Evolutionary conservation across 306 rosid genomes (phyloP), one percentile per base, ranked within the genome.

Genomic region (Rubus idaeus): DNA sequence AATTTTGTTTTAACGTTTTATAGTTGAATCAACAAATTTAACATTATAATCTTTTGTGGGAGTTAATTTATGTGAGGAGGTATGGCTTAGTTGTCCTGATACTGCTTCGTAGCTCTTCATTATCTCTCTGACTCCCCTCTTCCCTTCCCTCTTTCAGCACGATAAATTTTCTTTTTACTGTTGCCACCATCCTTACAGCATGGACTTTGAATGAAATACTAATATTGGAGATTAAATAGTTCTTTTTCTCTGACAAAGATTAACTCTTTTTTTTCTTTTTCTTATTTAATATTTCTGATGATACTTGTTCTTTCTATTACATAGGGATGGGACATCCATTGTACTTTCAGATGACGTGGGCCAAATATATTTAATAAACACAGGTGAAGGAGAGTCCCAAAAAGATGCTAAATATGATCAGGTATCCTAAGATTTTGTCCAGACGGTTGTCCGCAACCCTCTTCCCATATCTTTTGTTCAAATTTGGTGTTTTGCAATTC

Each of bases 281-380:
- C 35, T 30, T 30, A 13, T 12, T 12, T n/a, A 37, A 39, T 72
- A 40, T 39, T 75, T 70, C 18, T 71, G 18, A 65, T 57, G 70
- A 51, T 14, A 50, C 12, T 3, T 78, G 50, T 41, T 74, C 51
- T 78, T 77, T 69, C 71, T 62, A 45, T 65, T 77, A 52, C 55
- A 26, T 74, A 93, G 98, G 90, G 98, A 93, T 84, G 98, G 98
- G 76, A 93, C 96, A 55, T 93, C 98, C 67, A 90, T 93, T 75
- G 91, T 93, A 65, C 91, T 93, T 74, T 93, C 98, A 35, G 98
- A 93, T 77, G 98, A 93, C 68, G 96, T 88, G 79, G 98, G 98
- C 69, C 98, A 90, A 79, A 88, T 93, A 83, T 93, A 93, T 86
- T 82, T 90, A 73, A 85, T 93, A 51, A 93, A 84, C 84, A 93